Base-by-base conservation (phyloP, 2,329 filamentous ascomycete species). In the Fonsecaea multimorphosa region DNA sequence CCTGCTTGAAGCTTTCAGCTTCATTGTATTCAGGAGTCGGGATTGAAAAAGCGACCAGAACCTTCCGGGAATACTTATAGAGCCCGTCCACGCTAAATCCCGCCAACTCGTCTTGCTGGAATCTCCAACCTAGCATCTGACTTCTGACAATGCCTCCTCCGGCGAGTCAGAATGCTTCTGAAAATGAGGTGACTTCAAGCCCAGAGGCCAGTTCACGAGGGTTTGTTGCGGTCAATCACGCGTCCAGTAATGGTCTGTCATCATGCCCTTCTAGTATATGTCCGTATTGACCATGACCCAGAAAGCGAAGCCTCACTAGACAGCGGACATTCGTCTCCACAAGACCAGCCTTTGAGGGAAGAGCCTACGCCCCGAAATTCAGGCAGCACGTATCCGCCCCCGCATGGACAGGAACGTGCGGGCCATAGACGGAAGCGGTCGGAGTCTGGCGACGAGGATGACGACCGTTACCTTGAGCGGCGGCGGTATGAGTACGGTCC, bases 401-500 rank as follows among this genome's bases (percentile, higher is more conserved):
- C 31, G 9, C 38, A 64, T n/a, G 57, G 46, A 24, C 54, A 63
- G 16, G 56, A 65, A 31, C 34, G 22, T 9, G 34, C 36, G 16
- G 38, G 58, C 22, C 67, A 65, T 44, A 67, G 65, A 31, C 65
- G 67, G 24, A 69, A 66, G 34, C 61, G 67, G 27, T 66, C 67
- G 4, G 44, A 29, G 12, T 64, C 52, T 22, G 57, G 46, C 9
- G 67, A 64, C 11, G 54, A n/a, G n/a, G n/a, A n/a, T n/a, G n/a
- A 8, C 22, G 51, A 49, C 34, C 9, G 22, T 49, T 57, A 58
- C 31, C n/a, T n/a, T 52, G 52, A 66, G 8, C 63, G 57, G n/a
- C 66, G 44, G 9, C 29, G 51, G 16, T 62, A 62, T 38, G 61
- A 66, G 6, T 60, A 69, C 44, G 65, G 40, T 38, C 64, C 64